Evolutionary conservation across 208 protist species (phyloP), one percentile per base, ranked within the genome.

Genomic region (Leishmania aethiopica): DNA sequence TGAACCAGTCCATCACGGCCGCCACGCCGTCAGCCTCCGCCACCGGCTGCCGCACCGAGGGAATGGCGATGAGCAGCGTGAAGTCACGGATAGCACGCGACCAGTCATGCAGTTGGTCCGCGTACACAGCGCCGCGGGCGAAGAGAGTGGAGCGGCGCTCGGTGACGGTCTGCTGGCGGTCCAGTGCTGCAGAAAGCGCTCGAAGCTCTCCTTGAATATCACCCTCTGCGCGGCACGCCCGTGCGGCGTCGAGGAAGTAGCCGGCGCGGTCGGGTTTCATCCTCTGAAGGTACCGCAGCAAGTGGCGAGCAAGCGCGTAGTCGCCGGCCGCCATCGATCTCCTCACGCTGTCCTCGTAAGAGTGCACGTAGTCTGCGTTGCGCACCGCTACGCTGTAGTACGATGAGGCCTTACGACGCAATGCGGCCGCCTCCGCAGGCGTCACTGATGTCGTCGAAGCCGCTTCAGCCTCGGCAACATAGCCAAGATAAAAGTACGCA

Each of bases 31-130:
- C 47, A 13, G 37, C 35, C 42, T 62, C 53, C 42, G 13, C 45
- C 3, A 10, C 53, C 32, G 77, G 32, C 69, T n/a, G 55, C 40
- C 60, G 45, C 75, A 90, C 85, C 7, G 87, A 70, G 19, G 86
- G 82, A 6, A 93, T 80, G 70, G 80, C 83, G 67, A 98, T 85
- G 57, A 90, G 85, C 47, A 96, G 84, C 17, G 91, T 94, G 73
- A 96, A 94, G 79, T 98, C 95, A 37, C 88, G 86, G 84, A 98
- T 95, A 28, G 95, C 95, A 32, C 89, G 80, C 74, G 93, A 89
- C 83, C 91, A 82, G 75, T 93, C 84, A n/a, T 81, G 64, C 28
- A 92, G 70, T 59, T 89, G 82, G 32, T 91, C 89, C 3, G 88
- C 85, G 81, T 93, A 93, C 51, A 95, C 84, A 2, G 87, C 85